Base-by-base conservation (phyloP, 2,329 filamentous ascomycete species). In the Clonostachys byssicola region DNA sequence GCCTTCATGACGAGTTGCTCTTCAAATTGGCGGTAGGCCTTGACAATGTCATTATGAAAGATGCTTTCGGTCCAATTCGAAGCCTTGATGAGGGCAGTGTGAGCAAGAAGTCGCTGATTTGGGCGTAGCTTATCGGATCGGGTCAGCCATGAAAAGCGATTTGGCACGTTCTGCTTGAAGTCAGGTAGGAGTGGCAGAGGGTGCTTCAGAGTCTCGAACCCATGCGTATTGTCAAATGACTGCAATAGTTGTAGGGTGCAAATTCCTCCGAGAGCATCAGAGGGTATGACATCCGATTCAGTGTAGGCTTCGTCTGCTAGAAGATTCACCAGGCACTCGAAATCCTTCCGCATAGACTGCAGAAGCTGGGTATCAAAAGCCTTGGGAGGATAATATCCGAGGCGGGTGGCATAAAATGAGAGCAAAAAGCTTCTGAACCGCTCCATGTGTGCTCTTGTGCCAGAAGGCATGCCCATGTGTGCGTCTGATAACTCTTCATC, bases 361-460 rank as follows among this genome's bases (percentile, higher is more conserved):
- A 83, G 83, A 2, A 86, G 62, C 17, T 72, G 66, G 36, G 82
- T 79, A 14, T 81, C 75, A 52, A 85, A 86, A 2, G 75, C 62
- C 7, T 68, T 67, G 0, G 88, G 87, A 1, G 89, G 88, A 64
- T 87, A 92, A 54, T 84, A 85, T 6, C 87, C 86, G 34, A 89
- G 74, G 46, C 83, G 83, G 1, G 77, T 72, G 2, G 80, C 71
- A 58, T 90, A 92, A 56, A 83, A 86, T 1, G 73, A 72, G 23
- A 84, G 72, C 2, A 94, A 63, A 52, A 89, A 88, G 9, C 78
- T 75, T 42, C 88, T 76, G 60, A 92, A 92, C 2, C 80, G 78
- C 51, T 90, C 83, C 1, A 92, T 75, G 55, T 94, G 88, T 4
- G 78, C 73, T 52, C 83, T 72, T 5, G 81, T 77, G 1, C 75